Conservation (phyloP, 1,284 basidiomycete species). For the Heterobasidion occidentale region DNA sequence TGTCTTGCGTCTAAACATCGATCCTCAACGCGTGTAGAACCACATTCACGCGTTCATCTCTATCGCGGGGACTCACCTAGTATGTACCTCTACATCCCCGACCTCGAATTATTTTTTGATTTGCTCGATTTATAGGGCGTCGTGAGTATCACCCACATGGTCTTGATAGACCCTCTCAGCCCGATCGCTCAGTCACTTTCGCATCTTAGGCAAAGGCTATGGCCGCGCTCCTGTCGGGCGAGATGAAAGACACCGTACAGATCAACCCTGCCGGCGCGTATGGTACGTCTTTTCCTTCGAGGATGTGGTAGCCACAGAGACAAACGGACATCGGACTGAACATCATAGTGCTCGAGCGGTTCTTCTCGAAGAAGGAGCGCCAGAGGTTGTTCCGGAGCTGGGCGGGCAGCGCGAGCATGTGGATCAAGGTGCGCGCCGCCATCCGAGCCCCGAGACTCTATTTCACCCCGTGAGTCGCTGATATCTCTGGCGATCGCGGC, state of each 20-base stretch:
- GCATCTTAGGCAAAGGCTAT: conserved; percentile 78
- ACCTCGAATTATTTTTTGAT: neutral
- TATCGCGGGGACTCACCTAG: conserved; percentile 85
- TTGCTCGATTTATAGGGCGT: conserved; percentile 44
- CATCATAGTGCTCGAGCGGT: conserved; percentile 62
- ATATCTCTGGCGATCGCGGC: too few species aligned
- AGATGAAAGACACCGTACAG: conserved; percentile 96
- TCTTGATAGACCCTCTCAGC: neutral
- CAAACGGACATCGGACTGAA: neutral
- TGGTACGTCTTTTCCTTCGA: conserved; percentile 32
- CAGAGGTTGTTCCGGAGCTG: conserved; percentile 90
- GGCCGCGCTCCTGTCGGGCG: conserved; percentile 89
- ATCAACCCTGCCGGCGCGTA: conserved; percentile 83
- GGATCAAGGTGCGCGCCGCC: conserved; percentile 65
- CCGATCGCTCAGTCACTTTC: neutral
- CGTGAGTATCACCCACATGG: conserved; percentile 31
- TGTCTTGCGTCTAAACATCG: neutral
- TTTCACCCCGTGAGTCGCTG: too few species aligned
- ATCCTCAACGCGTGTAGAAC: conserved; percentile 33
- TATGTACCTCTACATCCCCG: conserved; percentile 23
- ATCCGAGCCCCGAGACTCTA: neutral
- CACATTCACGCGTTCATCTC: conserved; percentile 79
- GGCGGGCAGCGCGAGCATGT: conserved; percentile 92
- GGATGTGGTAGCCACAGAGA: neutral
- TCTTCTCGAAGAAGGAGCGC: conserved; percentile 88